Conservation (phyloP, 768 basidiomycete genomes). For the Mycena sanguinolenta region DNA sequence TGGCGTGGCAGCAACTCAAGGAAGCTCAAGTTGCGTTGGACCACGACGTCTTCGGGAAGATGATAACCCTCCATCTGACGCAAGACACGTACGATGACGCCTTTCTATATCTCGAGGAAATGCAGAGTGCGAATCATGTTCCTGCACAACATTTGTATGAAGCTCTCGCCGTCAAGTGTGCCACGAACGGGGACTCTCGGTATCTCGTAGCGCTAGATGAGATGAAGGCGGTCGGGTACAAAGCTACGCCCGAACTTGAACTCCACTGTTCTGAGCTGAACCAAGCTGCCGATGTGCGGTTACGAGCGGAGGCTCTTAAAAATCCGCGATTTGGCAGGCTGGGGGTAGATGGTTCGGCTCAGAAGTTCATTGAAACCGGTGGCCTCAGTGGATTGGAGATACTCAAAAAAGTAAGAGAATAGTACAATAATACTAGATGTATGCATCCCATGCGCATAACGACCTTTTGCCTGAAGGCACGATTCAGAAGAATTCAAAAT, state of each 20-base stretch:
- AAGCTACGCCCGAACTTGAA: slow-evolving; percentile 38
- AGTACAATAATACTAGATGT: background rate
- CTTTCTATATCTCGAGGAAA: slow-evolving; percentile 90
- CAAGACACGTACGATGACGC: slow-evolving; percentile 86
- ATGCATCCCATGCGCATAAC: no score
- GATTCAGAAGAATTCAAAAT: no score
- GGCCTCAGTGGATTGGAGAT: slow-evolving; percentile 35
- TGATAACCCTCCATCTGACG: slow-evolving; percentile 79
- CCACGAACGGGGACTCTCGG: slow-evolving; percentile 68
- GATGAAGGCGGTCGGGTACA: slow-evolving; percentile 74
- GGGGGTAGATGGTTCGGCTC: slow-evolving; percentile 45
- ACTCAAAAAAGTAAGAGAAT: background rate
- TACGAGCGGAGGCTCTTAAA: background rate
- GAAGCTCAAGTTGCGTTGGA: slow-evolving; percentile 67
- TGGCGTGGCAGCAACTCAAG: slow-evolving; percentile 77
- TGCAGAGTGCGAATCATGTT: slow-evolving; percentile 74
- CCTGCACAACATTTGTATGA: slow-evolving; percentile 72
- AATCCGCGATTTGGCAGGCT: background rate
- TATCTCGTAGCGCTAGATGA: slow-evolving; percentile 77
- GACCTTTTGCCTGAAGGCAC: no score
- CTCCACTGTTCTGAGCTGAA: slow-evolving; percentile 4
- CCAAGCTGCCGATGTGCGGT: background rate
- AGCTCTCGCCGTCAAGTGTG: slow-evolving; percentile 70
- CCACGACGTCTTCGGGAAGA: slow-evolving; percentile 70
- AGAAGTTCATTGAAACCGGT: slow-evolving; percentile 51